Base-by-base conservation (phyloP, 345 rosid genomes). In the Stellera chamaejasme region DNA sequence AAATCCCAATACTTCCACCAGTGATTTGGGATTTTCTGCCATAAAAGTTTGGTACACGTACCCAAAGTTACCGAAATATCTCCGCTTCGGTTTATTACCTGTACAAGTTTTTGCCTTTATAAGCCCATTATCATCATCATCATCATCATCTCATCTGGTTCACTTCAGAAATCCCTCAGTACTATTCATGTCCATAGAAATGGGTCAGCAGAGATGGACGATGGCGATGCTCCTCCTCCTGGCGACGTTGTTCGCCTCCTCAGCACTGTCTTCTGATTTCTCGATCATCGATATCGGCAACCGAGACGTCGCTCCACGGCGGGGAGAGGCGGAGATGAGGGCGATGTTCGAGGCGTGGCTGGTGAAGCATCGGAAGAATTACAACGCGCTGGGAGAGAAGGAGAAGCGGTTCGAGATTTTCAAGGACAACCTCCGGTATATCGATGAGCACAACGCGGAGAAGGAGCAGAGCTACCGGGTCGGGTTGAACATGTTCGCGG, bases 401-500 rank as follows among this genome's bases (percentile, higher is more conserved):
- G 93, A 85, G 43, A 67, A 52, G 67, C 78, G 97, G 54, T 86
- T 89, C 63, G 66, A 74, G 77, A 73, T 89, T 54, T 93, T 93
- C 49, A 87, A 81, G 67, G 99, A 87, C 23, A 93, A 93, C 58
- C 84, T 93, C 47, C 70, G 81, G 60, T 89, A 79, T 64, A 80
- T 93, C 54, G 96, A 93, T 27, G 83, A 81, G 43, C 96, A 84
- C 59, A 93, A 89, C 79, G 61, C 70, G 16, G 72, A 61, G 62
- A 72, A 62, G 69, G 70, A 75, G 73, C 87, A 69, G 71, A 73
- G 78, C 28, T 93, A 72, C 61, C 65, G 19, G 60, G 78, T 93
- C 43, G 96, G 97, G 32, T 64, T 86, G 73, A 93, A 75, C 83
- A 84, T 79, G 73, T 93, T 93, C 44, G 96, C 99, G 32, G 97